Conservation (phyloP, 208 protist genomes). For the Acanthamoeba culbertsoni region DNA sequence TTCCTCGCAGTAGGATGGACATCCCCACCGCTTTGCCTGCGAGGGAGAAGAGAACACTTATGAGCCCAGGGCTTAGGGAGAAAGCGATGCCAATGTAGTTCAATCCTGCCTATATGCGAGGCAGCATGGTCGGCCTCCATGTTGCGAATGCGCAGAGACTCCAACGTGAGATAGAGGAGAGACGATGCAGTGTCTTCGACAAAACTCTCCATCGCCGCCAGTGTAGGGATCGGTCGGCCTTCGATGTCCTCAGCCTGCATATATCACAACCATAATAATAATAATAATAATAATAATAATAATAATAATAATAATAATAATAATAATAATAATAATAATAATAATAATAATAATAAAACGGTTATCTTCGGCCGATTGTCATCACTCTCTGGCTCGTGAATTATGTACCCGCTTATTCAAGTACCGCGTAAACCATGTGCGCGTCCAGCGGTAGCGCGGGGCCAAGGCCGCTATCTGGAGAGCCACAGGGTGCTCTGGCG, state of each 20-base stretch:
- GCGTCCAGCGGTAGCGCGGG: neutral
- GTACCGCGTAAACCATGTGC: constrained; percentile 27
- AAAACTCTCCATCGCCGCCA: constrained; percentile 38
- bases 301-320: neutral
- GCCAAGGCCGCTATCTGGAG: neutral
- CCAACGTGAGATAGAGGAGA: constrained; percentile 58
- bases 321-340: neutral
- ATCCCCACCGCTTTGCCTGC: constrained; percentile 57
- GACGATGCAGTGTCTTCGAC: constrained; percentile 45
- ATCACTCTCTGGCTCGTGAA: neutral
- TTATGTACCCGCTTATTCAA: constrained; percentile 1
- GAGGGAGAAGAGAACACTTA: neutral
- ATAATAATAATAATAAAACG: neutral
- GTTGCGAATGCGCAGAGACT: constrained; percentile 13
- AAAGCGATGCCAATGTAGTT: neutral
- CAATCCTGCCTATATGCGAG: constrained; percentile 53
- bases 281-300: neutral
- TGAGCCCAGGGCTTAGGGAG: neutral
- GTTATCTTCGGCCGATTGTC: no score
- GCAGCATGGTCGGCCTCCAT: constrained; percentile 61
- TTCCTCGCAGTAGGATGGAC: constrained; percentile 8
- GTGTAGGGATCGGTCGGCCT: neutral
- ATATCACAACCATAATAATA: neutral
- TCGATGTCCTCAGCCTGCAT: constrained; percentile 9
- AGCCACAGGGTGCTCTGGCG: neutral